A percentile compares a stretch with the other conserved stretches of the same genome.
These are phyloP conservation scores for Pseudonitzschia multistriata DNA, from an alignment of 108 stramenopile genomes.

Conservation along the genomic window DNA sequence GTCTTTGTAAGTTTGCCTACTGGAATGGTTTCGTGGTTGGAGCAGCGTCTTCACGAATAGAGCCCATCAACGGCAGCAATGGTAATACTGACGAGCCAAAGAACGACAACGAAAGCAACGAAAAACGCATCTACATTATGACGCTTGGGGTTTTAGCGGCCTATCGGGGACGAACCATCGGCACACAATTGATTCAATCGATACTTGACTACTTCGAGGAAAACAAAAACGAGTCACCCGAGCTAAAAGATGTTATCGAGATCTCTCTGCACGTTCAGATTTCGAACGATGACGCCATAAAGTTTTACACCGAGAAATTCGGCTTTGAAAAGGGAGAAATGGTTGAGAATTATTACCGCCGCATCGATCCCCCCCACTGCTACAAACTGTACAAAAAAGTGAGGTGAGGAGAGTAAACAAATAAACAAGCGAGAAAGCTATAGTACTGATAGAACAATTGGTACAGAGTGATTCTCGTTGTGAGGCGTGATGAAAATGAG, in stretches of 20 bases:
- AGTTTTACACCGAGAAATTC: constrained; percentile 86
- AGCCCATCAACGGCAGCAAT: constrained; percentile 39
- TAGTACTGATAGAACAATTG: too few species aligned
- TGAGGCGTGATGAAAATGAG: not conserved
- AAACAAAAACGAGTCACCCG: constrained; percentile 39
- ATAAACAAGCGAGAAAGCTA: too few species aligned
- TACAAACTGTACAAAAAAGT: constrained; percentile 88
- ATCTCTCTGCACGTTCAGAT: constrained; percentile 95
- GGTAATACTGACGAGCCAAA: constrained; percentile 1
- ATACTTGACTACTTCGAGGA: constrained; percentile 70
- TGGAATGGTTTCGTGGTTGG: constrained; percentile 87
- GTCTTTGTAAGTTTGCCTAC: constrained; percentile 83
- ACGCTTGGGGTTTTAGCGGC: constrained; percentile 94
- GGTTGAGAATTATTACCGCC: constrained; percentile 95
- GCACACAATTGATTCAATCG: constrained; percentile 82
- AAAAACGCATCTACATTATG: constrained; percentile 90
- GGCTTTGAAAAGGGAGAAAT: constrained; percentile 88
- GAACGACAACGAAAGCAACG: not conserved
- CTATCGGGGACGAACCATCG: constrained; percentile 88
- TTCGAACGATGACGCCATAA: constrained; percentile 89
- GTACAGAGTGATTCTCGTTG: not conserved
- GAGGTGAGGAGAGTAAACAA: constrained; percentile 15
- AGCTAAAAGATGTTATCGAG: constrained; percentile 58
- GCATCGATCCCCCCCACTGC: constrained; percentile 97
- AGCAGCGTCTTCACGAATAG: constrained; percentile 77